Evolutionary conservation across 2,329 filamentous ascomycete genomes (phyloP).

Genomic region (Alternaria rosae): DNA sequence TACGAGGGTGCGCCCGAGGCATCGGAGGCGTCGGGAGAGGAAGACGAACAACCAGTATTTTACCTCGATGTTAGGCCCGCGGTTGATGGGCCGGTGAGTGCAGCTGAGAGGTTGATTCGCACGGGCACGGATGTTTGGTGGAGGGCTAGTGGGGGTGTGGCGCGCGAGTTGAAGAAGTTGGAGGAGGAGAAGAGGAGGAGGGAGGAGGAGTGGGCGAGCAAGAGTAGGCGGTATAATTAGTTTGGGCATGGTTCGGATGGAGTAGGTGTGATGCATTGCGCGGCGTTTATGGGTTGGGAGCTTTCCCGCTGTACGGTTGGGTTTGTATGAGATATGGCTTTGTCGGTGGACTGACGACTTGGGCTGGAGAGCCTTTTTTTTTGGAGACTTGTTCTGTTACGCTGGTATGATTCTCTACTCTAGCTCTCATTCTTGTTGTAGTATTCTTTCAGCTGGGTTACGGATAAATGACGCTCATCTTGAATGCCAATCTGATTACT

Average conservation of each 20-base stretch:
- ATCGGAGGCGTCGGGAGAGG: constrained; percentile 63
- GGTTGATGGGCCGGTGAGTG: constrained; percentile 78
- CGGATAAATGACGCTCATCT: too few relatives aligned
- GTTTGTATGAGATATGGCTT: not conserved
- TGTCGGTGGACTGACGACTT: not conserved
- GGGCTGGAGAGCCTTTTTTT: too few relatives aligned
- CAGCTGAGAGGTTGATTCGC: constrained; percentile 81
- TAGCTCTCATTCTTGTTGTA: not conserved
- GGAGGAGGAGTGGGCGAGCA: constrained; percentile 34
- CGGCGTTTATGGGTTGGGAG: not conserved
- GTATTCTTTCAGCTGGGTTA: too few relatives aligned
- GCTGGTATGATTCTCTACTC: not conserved
- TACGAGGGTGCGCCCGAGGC: constrained; percentile 84
- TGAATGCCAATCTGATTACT: too few relatives aligned
- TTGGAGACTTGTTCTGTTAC: not conserved
- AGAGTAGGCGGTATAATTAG: constrained; percentile 39
- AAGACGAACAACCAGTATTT: constrained; percentile 76
- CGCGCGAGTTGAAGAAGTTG: constrained; percentile 55
- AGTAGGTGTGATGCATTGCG: constrained; percentile 1
- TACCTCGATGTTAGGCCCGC: constrained; percentile 94
- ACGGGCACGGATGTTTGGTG: constrained; percentile 97
- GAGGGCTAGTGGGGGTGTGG: constrained; percentile 78
- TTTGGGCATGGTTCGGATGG: not conserved
- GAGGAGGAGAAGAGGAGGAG: constrained; percentile 40
- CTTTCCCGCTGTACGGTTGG: not conserved